phyloP scores from a whole-genome alignment of 163 green algal species.

The Scenedesmus sp. region DNA sequence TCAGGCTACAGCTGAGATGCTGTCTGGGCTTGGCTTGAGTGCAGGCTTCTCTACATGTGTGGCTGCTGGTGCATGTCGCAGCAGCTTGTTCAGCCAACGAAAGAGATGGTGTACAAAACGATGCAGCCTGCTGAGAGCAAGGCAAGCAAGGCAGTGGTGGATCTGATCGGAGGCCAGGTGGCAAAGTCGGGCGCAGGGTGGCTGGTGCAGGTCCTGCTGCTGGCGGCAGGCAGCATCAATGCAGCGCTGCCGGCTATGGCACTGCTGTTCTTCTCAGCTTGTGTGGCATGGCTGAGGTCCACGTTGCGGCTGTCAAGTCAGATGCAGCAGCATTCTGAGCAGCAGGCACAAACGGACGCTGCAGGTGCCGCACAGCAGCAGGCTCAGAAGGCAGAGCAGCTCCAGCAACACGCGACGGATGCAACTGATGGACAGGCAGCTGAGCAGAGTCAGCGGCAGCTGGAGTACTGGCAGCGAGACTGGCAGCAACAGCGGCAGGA shows the following conservation, averaged over 20 bases:
- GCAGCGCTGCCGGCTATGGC: constrained; percentile 9
- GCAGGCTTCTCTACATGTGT: background rate
- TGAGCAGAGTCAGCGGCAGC: background rate
- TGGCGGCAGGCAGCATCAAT: constrained; percentile 21
- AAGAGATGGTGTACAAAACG: constrained; percentile 7
- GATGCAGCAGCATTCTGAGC: constrained; percentile 17
- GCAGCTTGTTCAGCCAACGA: constrained; percentile 16
- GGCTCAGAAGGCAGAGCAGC: constrained; percentile 10
- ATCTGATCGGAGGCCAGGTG: constrained; percentile 19
- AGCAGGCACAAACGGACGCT: background rate
- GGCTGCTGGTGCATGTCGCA: constrained; percentile 20
- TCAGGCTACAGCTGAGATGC: background rate
- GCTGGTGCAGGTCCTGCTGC: constrained; percentile 19
- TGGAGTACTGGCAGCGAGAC: background rate
- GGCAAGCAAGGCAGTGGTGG: constrained; percentile 25
- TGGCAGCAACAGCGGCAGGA: background rate
- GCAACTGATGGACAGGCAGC: background rate
- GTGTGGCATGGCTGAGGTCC: background rate
- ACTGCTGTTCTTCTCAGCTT: background rate
- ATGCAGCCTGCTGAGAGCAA: background rate
- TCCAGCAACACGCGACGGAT: background rate
- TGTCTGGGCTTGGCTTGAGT: constrained; percentile 14
- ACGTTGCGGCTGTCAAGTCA: constrained; percentile 2
- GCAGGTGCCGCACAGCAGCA: background rate
- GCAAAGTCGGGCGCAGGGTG: constrained; percentile 17